Evolutionary conservation across 305 asterid species (phyloP).

Genomic region (Plantago coronopus): DNA sequence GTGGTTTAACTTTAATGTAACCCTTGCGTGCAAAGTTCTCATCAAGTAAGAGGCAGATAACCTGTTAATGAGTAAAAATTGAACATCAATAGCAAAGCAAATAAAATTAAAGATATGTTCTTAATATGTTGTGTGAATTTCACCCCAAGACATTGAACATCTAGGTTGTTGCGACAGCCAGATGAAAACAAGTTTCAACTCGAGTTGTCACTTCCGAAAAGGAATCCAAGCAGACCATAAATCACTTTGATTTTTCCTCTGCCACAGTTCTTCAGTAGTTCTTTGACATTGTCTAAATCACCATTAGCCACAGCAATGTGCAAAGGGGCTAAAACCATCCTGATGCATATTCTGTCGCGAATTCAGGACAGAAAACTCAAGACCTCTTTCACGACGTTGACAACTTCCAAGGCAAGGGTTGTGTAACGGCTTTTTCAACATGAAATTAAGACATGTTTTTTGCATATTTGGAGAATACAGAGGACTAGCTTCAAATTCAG

Average conservation of each 20-base stretch:
- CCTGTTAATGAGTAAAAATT: constrained; percentile 23
- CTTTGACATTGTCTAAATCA: constrained; percentile 3
- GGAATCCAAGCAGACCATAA: background rate
- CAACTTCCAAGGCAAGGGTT: too few species aligned
- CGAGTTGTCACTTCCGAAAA: constrained; percentile 31
- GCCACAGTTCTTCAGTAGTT: constrained; percentile 1
- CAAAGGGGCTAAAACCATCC: constrained; percentile 6
- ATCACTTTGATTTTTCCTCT: too few species aligned
- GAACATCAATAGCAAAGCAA: background rate
- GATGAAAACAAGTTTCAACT: constrained; percentile 44
- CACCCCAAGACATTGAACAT: constrained; percentile 31
- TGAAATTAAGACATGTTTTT: too few species aligned
- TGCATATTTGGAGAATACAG: too few species aligned
- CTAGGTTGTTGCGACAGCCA: constrained; percentile 38
- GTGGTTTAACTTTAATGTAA: constrained; percentile 33
- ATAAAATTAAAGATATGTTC: constrained; percentile 27
- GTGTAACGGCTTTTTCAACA: too few species aligned
- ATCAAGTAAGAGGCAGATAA: constrained; percentile 36
- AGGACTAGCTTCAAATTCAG: too few species aligned
- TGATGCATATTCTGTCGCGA: background rate
- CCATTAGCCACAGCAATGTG: constrained; percentile 7
- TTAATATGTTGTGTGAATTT: constrained; percentile 8
- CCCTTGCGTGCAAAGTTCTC: constrained; percentile 21
- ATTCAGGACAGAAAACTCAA: background rate
- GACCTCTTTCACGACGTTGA: too few species aligned